Conservation (phyloP, 139 green algal species). For the Auxenochlorella protothecoides region DNA sequence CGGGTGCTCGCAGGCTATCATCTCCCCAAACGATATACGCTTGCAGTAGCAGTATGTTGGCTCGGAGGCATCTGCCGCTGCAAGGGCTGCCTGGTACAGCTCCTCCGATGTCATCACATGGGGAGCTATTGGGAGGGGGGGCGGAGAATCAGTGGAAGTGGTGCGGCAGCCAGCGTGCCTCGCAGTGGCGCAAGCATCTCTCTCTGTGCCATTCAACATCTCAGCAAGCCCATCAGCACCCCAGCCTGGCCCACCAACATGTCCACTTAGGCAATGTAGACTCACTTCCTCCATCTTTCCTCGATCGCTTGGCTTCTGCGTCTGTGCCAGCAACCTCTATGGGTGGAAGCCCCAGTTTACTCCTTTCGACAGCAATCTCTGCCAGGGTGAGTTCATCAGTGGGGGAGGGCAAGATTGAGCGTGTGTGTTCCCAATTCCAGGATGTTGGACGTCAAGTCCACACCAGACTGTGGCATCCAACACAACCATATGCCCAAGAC, state of each 20-base stretch:
- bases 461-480: too few relatives aligned
- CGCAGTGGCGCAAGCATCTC: too few relatives aligned
- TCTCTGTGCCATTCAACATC: too few relatives aligned
- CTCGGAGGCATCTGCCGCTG: constrained; percentile 30
- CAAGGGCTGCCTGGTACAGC: constrained; percentile 19
- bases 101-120: constrained; percentile 4
- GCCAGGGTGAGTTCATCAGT: not conserved
- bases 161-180: too few relatives aligned
- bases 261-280: not conserved
- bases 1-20: constrained; percentile 79
- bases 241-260: too few relatives aligned
- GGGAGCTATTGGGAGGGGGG: not conserved
- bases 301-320: too few relatives aligned
- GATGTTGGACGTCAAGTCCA: too few relatives aligned
- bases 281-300: not conserved
- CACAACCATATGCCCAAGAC: not conserved
- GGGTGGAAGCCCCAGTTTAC: too few relatives aligned
- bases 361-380: constrained; percentile 26
- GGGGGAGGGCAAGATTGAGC: not conserved
- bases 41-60: constrained; percentile 81
- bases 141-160: not conserved
- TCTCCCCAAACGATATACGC: constrained; percentile 58
- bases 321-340: too few relatives aligned
- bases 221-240: too few relatives aligned
- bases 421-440: too few relatives aligned